Conservation (phyloP, 495 filamentous ascomycete genomes). For the Apodospora peruviana region DNA sequence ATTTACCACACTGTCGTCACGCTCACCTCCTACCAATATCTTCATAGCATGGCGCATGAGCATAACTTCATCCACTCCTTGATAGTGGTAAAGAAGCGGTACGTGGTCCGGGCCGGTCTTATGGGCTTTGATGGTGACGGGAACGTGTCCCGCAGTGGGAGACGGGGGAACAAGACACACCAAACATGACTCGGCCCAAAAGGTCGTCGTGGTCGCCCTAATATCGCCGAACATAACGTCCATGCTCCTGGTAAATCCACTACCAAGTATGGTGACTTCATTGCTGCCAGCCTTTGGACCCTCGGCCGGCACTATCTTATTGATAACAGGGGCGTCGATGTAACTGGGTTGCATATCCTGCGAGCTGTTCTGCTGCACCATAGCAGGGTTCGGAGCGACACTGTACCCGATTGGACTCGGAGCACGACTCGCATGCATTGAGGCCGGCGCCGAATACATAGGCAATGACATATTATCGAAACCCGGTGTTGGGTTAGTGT, state of each 20-base stretch:
- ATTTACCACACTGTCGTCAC: conserved; percentile 43
- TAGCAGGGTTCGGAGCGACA: background rate
- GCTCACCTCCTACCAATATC: conserved; percentile 25
- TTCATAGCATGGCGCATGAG: conserved; percentile 15
- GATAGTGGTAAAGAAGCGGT: conserved; percentile 63
- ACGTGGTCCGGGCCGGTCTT: conserved; percentile 34
- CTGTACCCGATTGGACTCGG: conserved; percentile 9
- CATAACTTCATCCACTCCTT: conserved; percentile 61
- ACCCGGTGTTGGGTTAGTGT: background rate
- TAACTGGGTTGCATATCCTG: conserved; percentile 2
- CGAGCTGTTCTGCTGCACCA: background rate
- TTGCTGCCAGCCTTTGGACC: conserved; percentile 77
- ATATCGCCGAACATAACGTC: conserved; percentile 82
- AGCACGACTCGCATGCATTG: conserved; percentile 11
- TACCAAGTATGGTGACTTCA: conserved; percentile 78
- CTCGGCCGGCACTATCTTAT: conserved; percentile 72
- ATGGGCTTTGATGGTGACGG: conserved; percentile 63
- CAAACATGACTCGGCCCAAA: conserved; percentile 75
- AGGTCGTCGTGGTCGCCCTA: conserved; percentile 72
- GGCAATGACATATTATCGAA: background rate
- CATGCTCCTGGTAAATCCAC: conserved; percentile 70
- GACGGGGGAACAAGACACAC: conserved; percentile 80
- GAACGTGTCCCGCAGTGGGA: conserved; percentile 60
- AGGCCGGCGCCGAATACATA: conserved; percentile 7
- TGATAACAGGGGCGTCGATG: conserved; percentile 7